Evolutionary conservation across 371 early-diverging fungal genomes (phyloP).

Genomic region (Apophysomyces sp.): DNA sequence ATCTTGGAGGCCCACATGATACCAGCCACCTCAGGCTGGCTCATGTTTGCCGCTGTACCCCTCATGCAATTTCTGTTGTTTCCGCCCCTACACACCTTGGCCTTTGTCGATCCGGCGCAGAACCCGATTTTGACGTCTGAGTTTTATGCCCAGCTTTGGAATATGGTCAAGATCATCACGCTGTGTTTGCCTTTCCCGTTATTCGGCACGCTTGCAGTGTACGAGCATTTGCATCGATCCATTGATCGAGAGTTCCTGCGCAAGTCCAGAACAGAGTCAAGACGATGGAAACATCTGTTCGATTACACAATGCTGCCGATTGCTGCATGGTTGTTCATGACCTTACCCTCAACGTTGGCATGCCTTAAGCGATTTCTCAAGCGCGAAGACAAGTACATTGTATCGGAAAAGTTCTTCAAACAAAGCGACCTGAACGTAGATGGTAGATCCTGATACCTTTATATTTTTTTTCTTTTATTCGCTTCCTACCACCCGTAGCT

Average conservation of each 20-base stretch:
- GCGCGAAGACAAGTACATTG: slow-evolving; percentile 46
- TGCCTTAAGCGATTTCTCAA: slow-evolving; percentile 44
- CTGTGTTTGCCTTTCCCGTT: slow-evolving; percentile 49
- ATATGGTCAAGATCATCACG: slow-evolving; percentile 42
- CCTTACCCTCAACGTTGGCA: slow-evolving; percentile 52
- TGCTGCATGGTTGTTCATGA: slow-evolving; percentile 56
- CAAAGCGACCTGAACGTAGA: slow-evolving; percentile 9
- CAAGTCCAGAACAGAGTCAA: slow-evolving; percentile 33
- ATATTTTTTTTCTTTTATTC: not conserved
- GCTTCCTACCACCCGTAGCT: not conserved
- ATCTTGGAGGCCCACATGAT: slow-evolving; percentile 58
- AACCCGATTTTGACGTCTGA: slow-evolving; percentile 47
- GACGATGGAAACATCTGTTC: slow-evolving; percentile 37
- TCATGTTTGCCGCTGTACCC: slow-evolving; percentile 60
- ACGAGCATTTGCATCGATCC: slow-evolving; percentile 47
- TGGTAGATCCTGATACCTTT: slow-evolving; percentile 1
- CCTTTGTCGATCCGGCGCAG: slow-evolving; percentile 29
- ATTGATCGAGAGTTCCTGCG: slow-evolving; percentile 44
- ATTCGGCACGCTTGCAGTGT: slow-evolving; percentile 45
- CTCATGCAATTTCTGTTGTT: slow-evolving; percentile 51
- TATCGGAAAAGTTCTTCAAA: slow-evolving; percentile 46
- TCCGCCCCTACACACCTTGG: slow-evolving; percentile 34
- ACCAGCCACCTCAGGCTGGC: slow-evolving; percentile 54
- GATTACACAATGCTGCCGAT: slow-evolving; percentile 52
- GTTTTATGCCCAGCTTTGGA: slow-evolving; percentile 45